phyloP scores from a whole-genome alignment of 2,329 filamentous ascomycete species.

The Penicillium thymicola region DNA sequence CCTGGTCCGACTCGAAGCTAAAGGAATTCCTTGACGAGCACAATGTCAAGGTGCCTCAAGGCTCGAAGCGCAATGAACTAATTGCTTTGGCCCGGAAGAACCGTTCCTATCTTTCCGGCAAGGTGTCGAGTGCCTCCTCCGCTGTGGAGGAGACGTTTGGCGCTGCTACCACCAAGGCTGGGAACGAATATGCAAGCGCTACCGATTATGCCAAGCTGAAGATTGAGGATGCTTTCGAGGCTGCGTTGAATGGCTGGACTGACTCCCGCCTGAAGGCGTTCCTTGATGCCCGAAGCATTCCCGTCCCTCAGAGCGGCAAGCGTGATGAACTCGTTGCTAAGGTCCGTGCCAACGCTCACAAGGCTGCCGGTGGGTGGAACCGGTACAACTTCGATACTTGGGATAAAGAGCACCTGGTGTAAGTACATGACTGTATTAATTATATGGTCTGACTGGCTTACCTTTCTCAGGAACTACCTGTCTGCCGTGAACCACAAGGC shows the following conservation, averaged over 20 bases:
- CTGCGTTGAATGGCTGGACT: slow-evolving; percentile 63
- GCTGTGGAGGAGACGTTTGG: slow-evolving; percentile 53
- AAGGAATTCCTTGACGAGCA: slow-evolving; percentile 95
- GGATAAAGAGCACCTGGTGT: slow-evolving; percentile 67
- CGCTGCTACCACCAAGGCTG: slow-evolving; percentile 70
- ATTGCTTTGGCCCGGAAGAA: slow-evolving; percentile 86
- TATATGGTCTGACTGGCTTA: slow-evolving; percentile 39
- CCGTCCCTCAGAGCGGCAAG: slow-evolving; percentile 68
- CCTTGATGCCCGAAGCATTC: slow-evolving; percentile 71
- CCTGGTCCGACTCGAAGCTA: slow-evolving; percentile 84
- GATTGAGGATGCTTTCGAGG: slow-evolving; percentile 64
- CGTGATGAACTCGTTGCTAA: slow-evolving; percentile 69
- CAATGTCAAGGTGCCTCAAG: slow-evolving; percentile 82
- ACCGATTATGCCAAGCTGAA: slow-evolving; percentile 65
- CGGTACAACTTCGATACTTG: slow-evolving; percentile 80
- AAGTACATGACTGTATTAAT: slow-evolving; percentile 19
- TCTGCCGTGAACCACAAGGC: slow-evolving; percentile 51
- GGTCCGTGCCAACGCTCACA: slow-evolving; percentile 70
- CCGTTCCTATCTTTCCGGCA: slow-evolving; percentile 58
- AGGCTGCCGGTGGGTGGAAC: slow-evolving; percentile 64
- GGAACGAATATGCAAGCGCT: slow-evolving; percentile 72
- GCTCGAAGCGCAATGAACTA: slow-evolving; percentile 84
- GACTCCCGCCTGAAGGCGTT: slow-evolving; percentile 74
- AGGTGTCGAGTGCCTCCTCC: slow-evolving; percentile 53
- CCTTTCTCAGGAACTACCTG: slow-evolving; percentile 44